Evolutionary conservation across 164 flowering plant genomes (phyloP), one percentile per base, ranked within the genome.

Genomic region (Taxillus chinensis): DNA sequence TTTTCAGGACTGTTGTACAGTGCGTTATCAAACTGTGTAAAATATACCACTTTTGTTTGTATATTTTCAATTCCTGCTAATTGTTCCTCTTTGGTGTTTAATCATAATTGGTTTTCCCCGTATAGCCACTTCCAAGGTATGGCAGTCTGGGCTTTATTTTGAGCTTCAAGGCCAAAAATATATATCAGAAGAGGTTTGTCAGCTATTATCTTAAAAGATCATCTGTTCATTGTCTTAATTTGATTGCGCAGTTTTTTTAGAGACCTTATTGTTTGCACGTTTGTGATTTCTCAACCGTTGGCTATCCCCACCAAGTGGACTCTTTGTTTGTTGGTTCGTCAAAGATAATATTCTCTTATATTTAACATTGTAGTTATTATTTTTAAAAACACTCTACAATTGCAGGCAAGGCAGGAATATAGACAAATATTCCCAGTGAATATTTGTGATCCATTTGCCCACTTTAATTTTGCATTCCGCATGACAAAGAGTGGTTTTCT

Each of bases 381-480:
- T 27, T 27, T 27, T 27, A 27, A 27, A 27, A 27, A 27, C 27
- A 27, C 27, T 27, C 27, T 27, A 27, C 27, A 5, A 13, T 57
- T 85, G 73, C 83, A 88, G 97, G 89, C 82, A 60, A 82, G 77
- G 79, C 73, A 17, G 70, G 77, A 72, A 50, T 67, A 68, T 62
- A 68, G 62, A 39, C 80, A 82, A 66, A 63, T 69, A 55, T 92
- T 86, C 78, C 88, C 90, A 7, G 77, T 82, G 5, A 77, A 81
- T 12, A 61, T 92, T 61, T 79, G 80, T 62, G 85, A 84, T 78
- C 64, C 78, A 61, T 81, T 74, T 59, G 70, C 72, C 55, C 75
- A 73, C 53, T 75, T 77, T 40, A 93, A 93, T 79, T 64, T 89
- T 69, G 86, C 92, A 42, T 90, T 83, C 64, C 82, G 96, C 17